Evolutionary conservation across 129 eudicot species (phyloP).

Genomic region (Calendula officinalis): DNA sequence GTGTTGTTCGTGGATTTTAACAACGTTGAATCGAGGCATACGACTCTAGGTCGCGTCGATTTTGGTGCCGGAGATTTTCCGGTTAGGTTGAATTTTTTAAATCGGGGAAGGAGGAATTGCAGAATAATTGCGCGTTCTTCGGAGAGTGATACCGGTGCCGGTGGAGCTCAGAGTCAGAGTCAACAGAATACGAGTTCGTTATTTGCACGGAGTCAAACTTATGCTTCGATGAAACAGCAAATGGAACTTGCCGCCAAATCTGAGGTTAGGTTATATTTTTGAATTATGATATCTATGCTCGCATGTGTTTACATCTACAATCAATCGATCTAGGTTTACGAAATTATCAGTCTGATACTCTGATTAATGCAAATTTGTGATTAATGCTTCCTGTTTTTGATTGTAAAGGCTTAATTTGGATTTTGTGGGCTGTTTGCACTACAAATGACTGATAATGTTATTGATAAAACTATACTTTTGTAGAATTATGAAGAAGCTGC

Average conservation of each 20-base stretch:
- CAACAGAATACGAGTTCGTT: conserved; percentile 40
- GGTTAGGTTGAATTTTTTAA: conserved; percentile 24
- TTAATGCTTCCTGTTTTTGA: conserved; percentile 5
- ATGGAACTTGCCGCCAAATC: conserved; percentile 96
- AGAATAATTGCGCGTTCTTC: conserved; percentile 56
- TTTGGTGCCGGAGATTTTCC: conserved; percentile 24
- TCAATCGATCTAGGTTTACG: neutral
- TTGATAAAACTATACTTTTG: neutral
- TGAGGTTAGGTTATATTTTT: conserved; percentile 50
- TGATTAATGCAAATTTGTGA: conserved; percentile 8
- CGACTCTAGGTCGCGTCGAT: conserved; percentile 31
- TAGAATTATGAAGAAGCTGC: conserved; percentile 95
- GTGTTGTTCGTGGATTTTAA: conserved; percentile 42
- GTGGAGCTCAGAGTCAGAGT: conserved; percentile 46
- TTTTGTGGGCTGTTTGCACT: neutral
- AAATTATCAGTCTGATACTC: conserved; percentile 1
- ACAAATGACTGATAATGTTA: neutral
- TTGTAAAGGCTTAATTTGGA: conserved; percentile 1
- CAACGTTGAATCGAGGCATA: conserved; percentile 24
- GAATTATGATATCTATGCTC: neutral
- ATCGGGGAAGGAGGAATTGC: conserved; percentile 24
- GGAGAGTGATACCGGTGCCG: conserved; percentile 44
- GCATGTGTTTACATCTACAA: neutral
- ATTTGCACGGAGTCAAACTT: conserved; percentile 65
- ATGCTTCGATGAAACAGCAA: conserved; percentile 81